A percentile compares a stretch with the other conserved stretches of the same genome.
phyloP scores from a whole-genome alignment of 805 yeast genomes.

The Pichia manshurica region DNA sequence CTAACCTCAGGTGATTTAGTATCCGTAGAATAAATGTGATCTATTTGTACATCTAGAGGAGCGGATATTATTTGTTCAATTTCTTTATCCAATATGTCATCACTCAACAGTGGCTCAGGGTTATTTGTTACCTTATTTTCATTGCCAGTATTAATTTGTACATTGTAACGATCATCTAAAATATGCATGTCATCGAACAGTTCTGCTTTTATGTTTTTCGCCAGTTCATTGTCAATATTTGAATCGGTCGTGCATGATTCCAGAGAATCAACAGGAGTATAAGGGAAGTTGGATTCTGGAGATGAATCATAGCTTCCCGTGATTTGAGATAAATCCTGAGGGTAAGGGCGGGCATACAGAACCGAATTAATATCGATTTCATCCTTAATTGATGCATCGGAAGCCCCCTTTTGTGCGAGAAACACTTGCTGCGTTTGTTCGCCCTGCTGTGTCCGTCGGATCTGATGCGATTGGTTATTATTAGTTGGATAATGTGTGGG shows the following conservation, averaged over 20 bases:
- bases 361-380: neutral
- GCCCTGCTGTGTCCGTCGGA: neutral
- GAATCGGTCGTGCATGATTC: slow-evolving; percentile 16
- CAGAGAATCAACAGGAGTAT: slow-evolving; percentile 21
- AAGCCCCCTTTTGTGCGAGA: neutral
- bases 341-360: neutral
- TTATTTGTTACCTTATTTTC: neutral
- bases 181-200: neutral
- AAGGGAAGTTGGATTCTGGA: slow-evolving; percentile 19
- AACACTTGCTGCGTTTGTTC: neutral
- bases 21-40: no score
- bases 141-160: neutral
- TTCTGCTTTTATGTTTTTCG: neutral
- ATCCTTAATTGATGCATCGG: neutral
- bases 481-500: neutral
- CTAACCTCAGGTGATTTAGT: no score
- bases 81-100: slow-evolving; percentile 5
- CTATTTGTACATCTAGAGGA: neutral
- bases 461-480: neutral
- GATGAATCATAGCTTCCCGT: slow-evolving; percentile 6
- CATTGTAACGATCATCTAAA: no score
- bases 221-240: slow-evolving; percentile 5
- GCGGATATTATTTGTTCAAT: slow-evolving; percentile 3
- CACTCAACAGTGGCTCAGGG: neutral
- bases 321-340: slow-evolving; percentile 5